Evolutionary conservation across 768 basidiomycete genomes (phyloP), one percentile per base, ranked within the genome.

Genomic region (Auricularia heimuer): DNA sequence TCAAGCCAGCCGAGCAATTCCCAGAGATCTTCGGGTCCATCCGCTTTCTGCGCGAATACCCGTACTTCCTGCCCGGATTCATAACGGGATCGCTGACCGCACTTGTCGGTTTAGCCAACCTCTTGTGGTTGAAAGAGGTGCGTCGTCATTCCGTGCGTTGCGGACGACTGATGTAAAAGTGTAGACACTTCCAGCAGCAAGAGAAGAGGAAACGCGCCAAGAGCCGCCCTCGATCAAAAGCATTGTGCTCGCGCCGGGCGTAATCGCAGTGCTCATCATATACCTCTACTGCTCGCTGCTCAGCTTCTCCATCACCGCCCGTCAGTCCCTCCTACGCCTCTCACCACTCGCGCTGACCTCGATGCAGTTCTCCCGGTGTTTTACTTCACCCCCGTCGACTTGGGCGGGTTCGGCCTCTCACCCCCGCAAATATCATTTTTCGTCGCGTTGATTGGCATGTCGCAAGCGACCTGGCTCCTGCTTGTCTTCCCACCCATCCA

Each of bases 31-130:
- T 78, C 68, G 77, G 74, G 62, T 67, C 70, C 21, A 70, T 77
- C 24, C 68, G 65, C 10, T 68, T 81, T n/a, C 78, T 80, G 70
- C 66, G 69, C 42, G 68, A 68, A 2, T 77, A 78, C 66, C 80
- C 80, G 0, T 82, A 82, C 68, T 73, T 82, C 42, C 73, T 82
- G 0, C 80, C 81, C 0, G 77, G 77, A 51, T 63, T 74, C 18
- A 69, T 77, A 42, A 76, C 77, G 18, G 74, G 71, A 8, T 66
- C 69, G 11, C 73, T 80, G 47, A 76, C 79, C 6, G 65, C 74
- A 58, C 61, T 65, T 16, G 64, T 60, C 33, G 56, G 24, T 1
- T 3, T 60, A 12, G 24, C 14, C 29, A 60, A 60, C 33, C 7
- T 60, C 1, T 10, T 60, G 4, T 60, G 56, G 56, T 34, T 60